Evolutionary conservation across 2,329 filamentous ascomycete species (phyloP).

Genomic region (Trichoderma cornu-damae): DNA sequence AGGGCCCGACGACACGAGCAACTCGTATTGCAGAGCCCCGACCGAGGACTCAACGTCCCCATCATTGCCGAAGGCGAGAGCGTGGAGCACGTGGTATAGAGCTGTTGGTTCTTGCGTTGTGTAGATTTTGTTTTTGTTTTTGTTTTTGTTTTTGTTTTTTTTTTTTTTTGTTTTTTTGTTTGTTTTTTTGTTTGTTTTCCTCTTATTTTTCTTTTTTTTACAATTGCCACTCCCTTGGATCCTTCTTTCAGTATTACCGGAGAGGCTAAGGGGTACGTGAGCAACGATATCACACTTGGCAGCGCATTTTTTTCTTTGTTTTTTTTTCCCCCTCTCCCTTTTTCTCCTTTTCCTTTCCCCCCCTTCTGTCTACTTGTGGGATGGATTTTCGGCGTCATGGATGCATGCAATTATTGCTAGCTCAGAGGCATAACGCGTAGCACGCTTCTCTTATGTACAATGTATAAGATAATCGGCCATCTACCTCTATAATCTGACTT

Average conservation of each 20-base stretch:
- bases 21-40: slow-evolving; percentile 86
- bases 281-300: neutral
- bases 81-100: slow-evolving; percentile 68
- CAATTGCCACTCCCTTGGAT: neutral
- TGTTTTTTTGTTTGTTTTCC: too few species aligned
- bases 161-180: slow-evolving; percentile 11
- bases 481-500: neutral
- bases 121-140: slow-evolving; percentile 18
- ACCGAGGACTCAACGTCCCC: slow-evolving; percentile 76
- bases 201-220: slow-evolving; percentile 11
- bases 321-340: too few species aligned
- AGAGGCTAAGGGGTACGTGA: neutral
- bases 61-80: slow-evolving; percentile 83
- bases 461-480: slow-evolving; percentile 1
- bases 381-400: slow-evolving; percentile 15
- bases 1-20: slow-evolving; percentile 86
- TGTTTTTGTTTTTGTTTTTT: slow-evolving; percentile 3
- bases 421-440: slow-evolving; percentile 16
- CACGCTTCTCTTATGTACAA: slow-evolving; percentile 20
- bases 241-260: neutral
- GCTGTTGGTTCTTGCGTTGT: neutral
- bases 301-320: neutral
- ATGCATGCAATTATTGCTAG: neutral
- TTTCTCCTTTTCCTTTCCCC: neutral
- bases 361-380: neutral